A percentile compares a stretch with the other conserved stretches of the same genome.
Evolutionary conservation across 192 early-diverging fungal genomes (phyloP).

Genomic region (Jimgerdemannia lactiflua): DNA sequence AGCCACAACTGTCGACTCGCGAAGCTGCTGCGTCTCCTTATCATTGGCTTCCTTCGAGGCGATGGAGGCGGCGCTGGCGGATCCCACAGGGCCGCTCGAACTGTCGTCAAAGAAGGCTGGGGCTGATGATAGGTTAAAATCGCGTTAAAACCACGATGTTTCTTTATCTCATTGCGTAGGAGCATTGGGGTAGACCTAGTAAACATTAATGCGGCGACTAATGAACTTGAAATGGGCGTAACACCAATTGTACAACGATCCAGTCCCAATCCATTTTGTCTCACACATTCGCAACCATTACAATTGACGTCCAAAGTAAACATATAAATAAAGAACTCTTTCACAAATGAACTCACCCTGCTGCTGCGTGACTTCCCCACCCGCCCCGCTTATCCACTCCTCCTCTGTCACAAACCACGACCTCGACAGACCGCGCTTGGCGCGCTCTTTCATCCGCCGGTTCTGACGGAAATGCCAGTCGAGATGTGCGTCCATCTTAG

Average conservation of each 20-base stretch:
- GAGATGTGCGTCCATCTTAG: conserved; percentile 79
- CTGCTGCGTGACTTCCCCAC: conserved; percentile 25
- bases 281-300: conserved; percentile 11
- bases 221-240: too few relatives aligned
- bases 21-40: conserved; percentile 27
- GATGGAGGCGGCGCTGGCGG: not conserved
- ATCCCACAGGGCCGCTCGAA: conserved; percentile 7
- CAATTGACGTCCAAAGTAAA: conserved; percentile 4
- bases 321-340: not conserved
- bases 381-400: conserved; percentile 37
- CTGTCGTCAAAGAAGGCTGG: conserved; percentile 14
- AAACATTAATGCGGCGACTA: too few relatives aligned
- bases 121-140: conserved; percentile 7
- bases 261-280: not conserved
- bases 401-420: conserved; percentile 84
- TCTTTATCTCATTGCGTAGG: not conserved
- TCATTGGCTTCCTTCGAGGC: conserved; percentile 19
- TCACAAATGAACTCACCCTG: conserved; percentile 9
- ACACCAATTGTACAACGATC: too few relatives aligned
- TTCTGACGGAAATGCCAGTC: conserved; percentile 99
- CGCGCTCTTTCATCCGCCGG: conserved; percentile 76
- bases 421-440: conserved; percentile 77
- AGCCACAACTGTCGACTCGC: conserved; percentile 32
- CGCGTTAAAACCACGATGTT: conserved; percentile 13
- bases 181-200: not conserved